Base-by-base conservation (phyloP, 306 rosid genomes). In the Acacia crassicarpa region DNA sequence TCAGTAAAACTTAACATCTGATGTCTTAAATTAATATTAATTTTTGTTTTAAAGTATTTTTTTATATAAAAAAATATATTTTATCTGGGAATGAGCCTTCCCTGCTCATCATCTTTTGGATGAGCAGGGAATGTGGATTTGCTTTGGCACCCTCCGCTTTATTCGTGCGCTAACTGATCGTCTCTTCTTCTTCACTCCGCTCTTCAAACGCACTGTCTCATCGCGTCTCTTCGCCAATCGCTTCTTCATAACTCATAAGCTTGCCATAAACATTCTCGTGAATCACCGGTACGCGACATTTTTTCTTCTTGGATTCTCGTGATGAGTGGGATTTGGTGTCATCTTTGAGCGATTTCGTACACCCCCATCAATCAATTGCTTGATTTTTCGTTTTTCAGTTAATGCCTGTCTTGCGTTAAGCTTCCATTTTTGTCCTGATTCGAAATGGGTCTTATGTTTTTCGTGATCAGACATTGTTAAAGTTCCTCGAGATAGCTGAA, bases 391-490 rank as follows among this genome's bases (percentile, higher is more conserved):
- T 59, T 27, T 23, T 59, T 10, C 20, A 71, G 23, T n/a, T 27
- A 72, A 67, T 41, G 30, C n/a, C 19, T 9, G 5, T 58, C 25
- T 70, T 3, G 35, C 51, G 23, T 59, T 8, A 58, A 14, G 79
- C 15, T 38, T 19, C 41, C 73, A 40, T 22, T 53, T 35, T 74
- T 33, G 23, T 65, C 13, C 32, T 49, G 46, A 33, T 27, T 61
- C 41, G 8, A 30, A 44, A 61, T 41, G 32, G 33, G 25, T 25
- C 71, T 41, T 6, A 3, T 16, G 1, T n/a, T 67, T 61, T 44
- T 13, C 63, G 75, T 43, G 70, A 82, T 85, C 83, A 45, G 66
- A 74, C 81, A 82, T 67, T 84, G 46, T 59, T 58, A 27, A 40
- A 33, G 45, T 33, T 49, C 59, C 67, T 63, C 20, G 48, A 13